Evolutionary conservation across 73 alveolate genomes (phyloP).

Genomic region (Paramecium octaurelia): DNA sequence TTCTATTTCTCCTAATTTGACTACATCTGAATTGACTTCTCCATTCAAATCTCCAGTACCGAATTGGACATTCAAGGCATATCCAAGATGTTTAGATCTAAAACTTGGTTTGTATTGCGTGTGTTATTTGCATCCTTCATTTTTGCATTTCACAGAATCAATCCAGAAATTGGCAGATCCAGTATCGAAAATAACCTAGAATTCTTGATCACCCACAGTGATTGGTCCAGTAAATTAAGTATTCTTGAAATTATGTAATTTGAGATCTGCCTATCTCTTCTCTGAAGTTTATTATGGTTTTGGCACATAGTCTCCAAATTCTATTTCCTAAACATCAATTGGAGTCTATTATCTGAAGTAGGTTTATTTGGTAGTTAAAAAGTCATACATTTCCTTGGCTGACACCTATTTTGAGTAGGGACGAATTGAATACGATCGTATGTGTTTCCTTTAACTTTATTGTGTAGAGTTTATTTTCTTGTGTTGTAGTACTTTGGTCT

Average conservation of each 20-base stretch:
- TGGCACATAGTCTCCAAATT: neutral
- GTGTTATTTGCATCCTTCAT: conserved; percentile 58
- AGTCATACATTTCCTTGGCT: conserved; percentile 13
- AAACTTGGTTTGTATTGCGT: conserved; percentile 44
- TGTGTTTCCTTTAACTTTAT: neutral
- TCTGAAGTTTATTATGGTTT: neutral
- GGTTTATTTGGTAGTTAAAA: conserved; percentile 26
- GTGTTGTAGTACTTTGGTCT: neutral
- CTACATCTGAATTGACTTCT: conserved; percentile 56
- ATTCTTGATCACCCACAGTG: conserved; percentile 69
- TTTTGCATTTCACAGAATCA: conserved; percentile 63
- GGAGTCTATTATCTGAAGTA: conserved; percentile 1
- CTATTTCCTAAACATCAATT: neutral
- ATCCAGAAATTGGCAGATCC: conserved; percentile 73
- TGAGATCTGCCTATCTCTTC: neutral
- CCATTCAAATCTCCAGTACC: conserved; percentile 70
- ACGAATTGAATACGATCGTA: neutral
- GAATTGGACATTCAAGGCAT: conserved; percentile 14
- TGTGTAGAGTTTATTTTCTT: neutral
- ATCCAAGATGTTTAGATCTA: conserved; percentile 37
- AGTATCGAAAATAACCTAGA: conserved; percentile 81
- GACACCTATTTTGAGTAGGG: neutral
- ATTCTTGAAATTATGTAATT: conserved; percentile 52
- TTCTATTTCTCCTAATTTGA: conserved; percentile 64
- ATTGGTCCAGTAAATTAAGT: conserved; percentile 59